A percentile compares a stretch with the other conserved stretches of the same genome.
Evolutionary conservation across 1,284 basidiomycete species (phyloP).

Genomic region (Mycena citricolor): DNA sequence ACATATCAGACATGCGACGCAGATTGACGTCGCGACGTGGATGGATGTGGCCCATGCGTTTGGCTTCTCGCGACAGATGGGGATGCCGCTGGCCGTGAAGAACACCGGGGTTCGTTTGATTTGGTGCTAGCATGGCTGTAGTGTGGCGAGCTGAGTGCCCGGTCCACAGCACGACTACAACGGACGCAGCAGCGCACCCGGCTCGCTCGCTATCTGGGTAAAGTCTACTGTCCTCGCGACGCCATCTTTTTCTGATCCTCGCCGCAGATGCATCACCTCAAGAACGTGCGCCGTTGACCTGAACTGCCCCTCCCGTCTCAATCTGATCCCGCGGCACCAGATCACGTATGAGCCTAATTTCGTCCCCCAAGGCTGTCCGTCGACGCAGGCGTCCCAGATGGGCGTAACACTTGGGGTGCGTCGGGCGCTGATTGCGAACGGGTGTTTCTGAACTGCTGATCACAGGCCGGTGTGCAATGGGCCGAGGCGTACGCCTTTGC

Average conservation of each 20-base stretch:
- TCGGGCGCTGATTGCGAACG: neutral
- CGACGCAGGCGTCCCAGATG: neutral
- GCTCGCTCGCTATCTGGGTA: slow-evolving; percentile 18
- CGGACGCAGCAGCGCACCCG: slow-evolving; percentile 6
- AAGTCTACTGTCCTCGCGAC: neutral
- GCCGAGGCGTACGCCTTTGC: slow-evolving; percentile 18
- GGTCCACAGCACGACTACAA: slow-evolving; percentile 11
- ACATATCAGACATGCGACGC: neutral
- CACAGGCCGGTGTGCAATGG: slow-evolving; percentile 20
- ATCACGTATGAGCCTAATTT: slow-evolving; percentile 14
- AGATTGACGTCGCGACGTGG: slow-evolving; percentile 43
- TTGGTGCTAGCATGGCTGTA: slow-evolving; percentile 2
- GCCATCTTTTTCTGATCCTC: neutral
- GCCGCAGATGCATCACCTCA: slow-evolving; percentile 14
- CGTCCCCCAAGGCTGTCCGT: neutral
- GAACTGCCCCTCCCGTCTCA: too few relatives aligned
- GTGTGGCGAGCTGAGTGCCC: neutral
- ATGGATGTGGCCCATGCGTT: slow-evolving; percentile 43
- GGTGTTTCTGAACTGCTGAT: neutral
- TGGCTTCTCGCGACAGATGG: slow-evolving; percentile 36
- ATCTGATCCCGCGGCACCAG: neutral
- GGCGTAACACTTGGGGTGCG: slow-evolving; percentile 17
- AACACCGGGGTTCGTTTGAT: slow-evolving; percentile 44
- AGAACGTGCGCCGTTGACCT: slow-evolving; percentile 2
- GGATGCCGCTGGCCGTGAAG: slow-evolving; percentile 45